These are phyloP conservation scores for Alternaria brassicae DNA, from an alignment of 2,329 filamentous ascomycete species.

Conservation along the genomic window DNA sequence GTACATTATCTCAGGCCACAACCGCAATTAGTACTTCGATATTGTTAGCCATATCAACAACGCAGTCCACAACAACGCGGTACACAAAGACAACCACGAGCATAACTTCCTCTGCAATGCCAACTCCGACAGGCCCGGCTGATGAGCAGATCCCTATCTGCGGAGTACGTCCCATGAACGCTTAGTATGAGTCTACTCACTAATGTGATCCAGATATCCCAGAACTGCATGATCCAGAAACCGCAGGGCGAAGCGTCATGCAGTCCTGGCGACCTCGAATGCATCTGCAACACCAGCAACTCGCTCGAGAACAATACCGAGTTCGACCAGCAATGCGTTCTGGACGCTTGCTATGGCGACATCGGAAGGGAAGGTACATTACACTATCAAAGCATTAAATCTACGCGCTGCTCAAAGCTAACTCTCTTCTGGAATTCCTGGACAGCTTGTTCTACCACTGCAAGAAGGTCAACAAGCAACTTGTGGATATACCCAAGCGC, in stretches of 20 bases:
- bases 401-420: not conserved
- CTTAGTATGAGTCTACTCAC: not conserved
- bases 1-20: not conserved
- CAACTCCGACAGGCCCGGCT: not conserved
- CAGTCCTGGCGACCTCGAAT: constrained; percentile 15
- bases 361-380: constrained; percentile 16
- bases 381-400: not conserved
- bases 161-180: not conserved
- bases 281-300: constrained; percentile 26
- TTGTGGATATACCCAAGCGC: constrained; percentile 13
- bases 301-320: constrained; percentile 18
- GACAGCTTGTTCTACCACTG: constrained; percentile 19
- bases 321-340: constrained; percentile 23
- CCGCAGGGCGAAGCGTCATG: constrained; percentile 10
- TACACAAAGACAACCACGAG: not conserved
- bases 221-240: constrained; percentile 16
- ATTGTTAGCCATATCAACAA: not conserved
- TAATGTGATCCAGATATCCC: constrained; percentile 11
- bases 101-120: not conserved
- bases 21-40: not conserved
- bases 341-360: constrained; percentile 19
- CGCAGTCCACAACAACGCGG: not conserved
- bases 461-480: not conserved
- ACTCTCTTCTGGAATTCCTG: constrained; percentile 18
- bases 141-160: constrained; percentile 17